Evolutionary conservation across 2,329 filamentous ascomycete genomes (phyloP), one percentile per base, ranked within the genome.

Genomic region (Pseudocercospora pini-densiflorae): DNA sequence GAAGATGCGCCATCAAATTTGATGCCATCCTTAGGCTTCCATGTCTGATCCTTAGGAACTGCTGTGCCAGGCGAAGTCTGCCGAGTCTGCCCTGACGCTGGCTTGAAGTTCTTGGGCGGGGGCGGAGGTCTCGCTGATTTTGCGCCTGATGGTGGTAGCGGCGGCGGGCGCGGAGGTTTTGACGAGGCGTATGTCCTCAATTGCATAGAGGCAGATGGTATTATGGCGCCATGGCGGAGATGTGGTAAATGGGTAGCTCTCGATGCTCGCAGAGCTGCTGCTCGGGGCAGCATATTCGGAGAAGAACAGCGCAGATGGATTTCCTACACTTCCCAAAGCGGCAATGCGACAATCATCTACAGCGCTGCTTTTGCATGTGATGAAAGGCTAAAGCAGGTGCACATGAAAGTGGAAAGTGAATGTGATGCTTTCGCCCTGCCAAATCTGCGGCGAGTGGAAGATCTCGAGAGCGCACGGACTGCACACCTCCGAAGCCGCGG

Each of bases 11-110:
- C 72, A 33, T 70, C 75, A 66, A 81, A 78, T 61, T 79, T 79
- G 69, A 81, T 78, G 55, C 76, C 72, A 68, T 81, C 78, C 31
- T 77, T 69, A 0, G 76, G 76, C 67, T 79, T 80, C 80, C 79
- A 81, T 57, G 79, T 79, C 68, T 80, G 74, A 65, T 80, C 76
- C 64, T 78, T 74, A 8, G 73, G 73, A 6, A 76, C 24, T 29
- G 68, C 70, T 24, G 75, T 76, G 24, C 76, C 75, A 10, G 76
- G 76, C 27, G 75, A 77, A 40, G 75, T 78, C 63, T 78, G 76
- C 59, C 74, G 69, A 45, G 71, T 68, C 31, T 69, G 55, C 19
- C 68, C 70, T 27, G 73, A 64, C 2, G 73, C 23, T n/a, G 64
- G 55, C 2, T 66, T 55, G 40, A 67, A 69, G 53, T 63, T 61